phyloP scores from a whole-genome alignment of 768 basidiomycete species.

The Solioccasus polychromus region DNA sequence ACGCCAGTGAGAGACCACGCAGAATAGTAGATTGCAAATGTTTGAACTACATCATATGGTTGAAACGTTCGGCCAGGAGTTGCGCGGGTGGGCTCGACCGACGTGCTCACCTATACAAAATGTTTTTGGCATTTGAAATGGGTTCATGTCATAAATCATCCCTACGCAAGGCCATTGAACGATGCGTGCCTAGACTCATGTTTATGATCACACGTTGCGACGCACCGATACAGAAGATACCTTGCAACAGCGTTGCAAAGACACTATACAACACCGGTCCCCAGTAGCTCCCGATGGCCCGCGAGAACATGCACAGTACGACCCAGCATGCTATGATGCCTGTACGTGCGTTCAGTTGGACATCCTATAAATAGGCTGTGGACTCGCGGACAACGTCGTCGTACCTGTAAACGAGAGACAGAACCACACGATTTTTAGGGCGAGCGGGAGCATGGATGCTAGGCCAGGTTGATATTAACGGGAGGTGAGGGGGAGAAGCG shows the following conservation, averaged over 20 bases:
- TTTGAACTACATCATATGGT: conserved; percentile 18
- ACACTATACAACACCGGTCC: conserved; percentile 46
- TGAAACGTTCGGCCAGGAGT: too few species aligned
- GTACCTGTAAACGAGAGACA: conserved; percentile 53
- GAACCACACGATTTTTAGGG: conserved; percentile 58
- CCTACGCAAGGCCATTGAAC: conserved; percentile 35
- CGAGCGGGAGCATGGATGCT: conserved; percentile 49
- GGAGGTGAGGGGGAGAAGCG: not conserved
- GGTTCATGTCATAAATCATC: conserved; percentile 63
- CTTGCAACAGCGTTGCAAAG: conserved; percentile 51
- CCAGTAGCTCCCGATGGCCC: conserved; percentile 45
- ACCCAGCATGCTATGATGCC: conserved; percentile 52
- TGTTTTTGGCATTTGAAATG: conserved; percentile 50
- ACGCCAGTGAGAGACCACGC: conserved; percentile 45
- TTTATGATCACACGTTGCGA: not conserved
- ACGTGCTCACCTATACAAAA: conserved; percentile 53
- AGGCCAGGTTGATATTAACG: not conserved
- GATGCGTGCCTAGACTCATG: not conserved
- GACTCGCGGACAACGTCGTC: not conserved
- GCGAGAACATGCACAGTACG: conserved; percentile 44
- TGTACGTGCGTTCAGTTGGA: conserved; percentile 20
- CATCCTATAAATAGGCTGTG: too few species aligned
- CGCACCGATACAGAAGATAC: conserved; percentile 59
- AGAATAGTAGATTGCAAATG: conserved; percentile 38
- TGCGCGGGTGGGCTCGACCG: too few species aligned